Evolutionary conservation across 352 stramenopile genomes (phyloP), one percentile per base, ranked within the genome.

Genomic region (Pythium vanterpoolii): DNA sequence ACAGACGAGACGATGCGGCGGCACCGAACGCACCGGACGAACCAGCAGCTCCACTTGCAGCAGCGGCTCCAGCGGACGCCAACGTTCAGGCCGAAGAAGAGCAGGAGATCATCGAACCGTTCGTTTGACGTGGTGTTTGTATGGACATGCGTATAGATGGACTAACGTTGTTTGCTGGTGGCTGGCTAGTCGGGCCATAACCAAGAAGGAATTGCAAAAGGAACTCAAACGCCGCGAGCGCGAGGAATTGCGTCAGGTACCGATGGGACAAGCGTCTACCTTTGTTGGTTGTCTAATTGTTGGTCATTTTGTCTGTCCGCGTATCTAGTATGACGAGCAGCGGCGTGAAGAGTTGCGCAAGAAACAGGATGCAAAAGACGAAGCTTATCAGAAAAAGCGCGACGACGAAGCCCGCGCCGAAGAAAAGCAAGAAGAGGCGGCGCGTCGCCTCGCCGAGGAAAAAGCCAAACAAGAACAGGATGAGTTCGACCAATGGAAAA

Each of bases 401-500:
- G 70, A 86, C 26, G 74, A 87, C 9, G 74, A 89, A 58, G 62
- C 53, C 1, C 77, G 73, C 46, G 21, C 72, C 9, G 80, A 90
- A 45, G 51, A 79, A 24, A 60, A 64, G 28, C 45, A 72, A 27
- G 76, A 87, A 39, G 73, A 88, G 18, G 69, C 73, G 48, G 74
- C 74, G 48, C 75, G 65, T 6, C 72, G 68, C 6, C 28, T 76
- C 28, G 61, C 71, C 23, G 74, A 83, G 51, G 78, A 79, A 28
- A 82, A 83, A 46, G 78, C 69, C 30, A 72, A 74, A n/a, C 71
- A 86, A 28, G 83, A 87, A 34, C 78, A 88, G 45, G 72, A 86
- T 28, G 78, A 93, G 56, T 90, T 89, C 47, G 77, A 89, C 48
- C 69, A 87, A 48, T 93, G 81, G 83, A 90, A 90, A 49, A 66